Percentiles rank a stretch among this genome's conserved stretches.
phyloP scores from a whole-genome alignment of 768 basidiomycete genomes.

The Pleurotus platypus region DNA sequence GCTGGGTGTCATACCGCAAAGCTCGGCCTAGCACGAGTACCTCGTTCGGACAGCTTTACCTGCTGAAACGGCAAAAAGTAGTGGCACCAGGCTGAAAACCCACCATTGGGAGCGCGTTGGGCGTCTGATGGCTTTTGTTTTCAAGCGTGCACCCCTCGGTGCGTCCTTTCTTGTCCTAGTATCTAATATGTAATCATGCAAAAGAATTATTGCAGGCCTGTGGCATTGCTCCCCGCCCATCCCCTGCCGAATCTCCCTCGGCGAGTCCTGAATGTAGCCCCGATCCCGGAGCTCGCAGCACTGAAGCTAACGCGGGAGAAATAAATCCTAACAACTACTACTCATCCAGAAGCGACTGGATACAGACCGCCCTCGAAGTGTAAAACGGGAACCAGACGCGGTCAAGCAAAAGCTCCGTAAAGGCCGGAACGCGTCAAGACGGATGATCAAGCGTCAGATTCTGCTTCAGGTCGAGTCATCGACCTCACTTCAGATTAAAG shows the following conservation, averaged over 20 bases:
- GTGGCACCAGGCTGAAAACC: background rate
- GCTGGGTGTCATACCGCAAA: background rate
- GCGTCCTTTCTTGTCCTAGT: background rate
- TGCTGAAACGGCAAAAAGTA: too few relatives aligned
- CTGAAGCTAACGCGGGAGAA: too few relatives aligned
- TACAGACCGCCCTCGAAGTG: too few relatives aligned
- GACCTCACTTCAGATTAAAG: background rate
- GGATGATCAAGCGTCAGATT: background rate
- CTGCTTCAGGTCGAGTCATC: background rate
- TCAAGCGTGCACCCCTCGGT: constrained; percentile 18
- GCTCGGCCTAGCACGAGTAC: background rate
- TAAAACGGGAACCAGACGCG: too few relatives aligned
- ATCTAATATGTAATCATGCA: background rate
- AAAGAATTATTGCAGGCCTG: background rate
- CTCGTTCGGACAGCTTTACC: background rate
- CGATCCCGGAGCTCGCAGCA: too few relatives aligned
- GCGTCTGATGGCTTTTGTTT: constrained; percentile 10
- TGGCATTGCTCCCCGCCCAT: background rate
- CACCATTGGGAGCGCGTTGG: background rate
- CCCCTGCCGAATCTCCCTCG: background rate
- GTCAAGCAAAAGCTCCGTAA: too few relatives aligned
- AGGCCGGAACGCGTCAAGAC: background rate
- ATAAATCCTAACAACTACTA: background rate
- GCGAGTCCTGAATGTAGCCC: background rate
- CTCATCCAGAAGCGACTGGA: background rate